phyloP scores from a whole-genome alignment of 169 alveolate genomes.

The Babesia bigemina region DNA sequence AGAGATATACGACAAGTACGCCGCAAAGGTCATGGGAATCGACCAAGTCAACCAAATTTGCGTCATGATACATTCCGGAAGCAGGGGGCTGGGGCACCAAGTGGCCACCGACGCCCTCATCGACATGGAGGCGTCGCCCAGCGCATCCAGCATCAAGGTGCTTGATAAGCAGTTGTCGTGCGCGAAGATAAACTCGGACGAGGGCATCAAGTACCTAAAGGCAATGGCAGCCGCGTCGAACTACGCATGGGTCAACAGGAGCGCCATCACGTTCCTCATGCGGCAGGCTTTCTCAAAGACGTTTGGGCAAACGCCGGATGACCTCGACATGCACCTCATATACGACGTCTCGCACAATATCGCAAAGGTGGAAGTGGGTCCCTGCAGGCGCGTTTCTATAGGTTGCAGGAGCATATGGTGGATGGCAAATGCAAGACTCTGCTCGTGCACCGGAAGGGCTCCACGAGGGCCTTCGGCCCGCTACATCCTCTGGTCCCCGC shows the following conservation, averaged over 20 bases:
- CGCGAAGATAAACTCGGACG: conserved; percentile 79
- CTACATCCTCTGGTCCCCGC: conserved; percentile 86
- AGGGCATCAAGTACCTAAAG: conserved; percentile 83
- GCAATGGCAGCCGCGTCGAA: conserved; percentile 91
- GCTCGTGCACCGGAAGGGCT: conserved; percentile 88
- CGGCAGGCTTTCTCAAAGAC: conserved; percentile 74
- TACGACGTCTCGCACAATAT: conserved; percentile 89
- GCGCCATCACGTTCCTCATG: conserved; percentile 72
- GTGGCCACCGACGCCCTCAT: conserved; percentile 85
- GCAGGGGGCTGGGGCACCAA: conserved; percentile 90
- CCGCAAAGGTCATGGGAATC: conserved; percentile 87
- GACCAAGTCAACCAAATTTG: conserved; percentile 81
- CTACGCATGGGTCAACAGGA: conserved; percentile 90
- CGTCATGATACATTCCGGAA: conserved; percentile 88
- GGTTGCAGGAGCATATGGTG: conserved; percentile 72
- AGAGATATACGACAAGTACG: conserved; percentile 50
- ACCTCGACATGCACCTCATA: conserved; percentile 89
- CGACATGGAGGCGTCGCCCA: conserved; percentile 81
- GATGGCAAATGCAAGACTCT: conserved; percentile 75
- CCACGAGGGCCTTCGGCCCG: conserved; percentile 90
- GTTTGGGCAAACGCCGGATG: conserved; percentile 83
- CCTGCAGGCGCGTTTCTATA: too few relatives aligned
- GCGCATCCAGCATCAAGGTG: conserved; percentile 62
- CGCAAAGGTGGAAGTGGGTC: conserved; percentile 83
- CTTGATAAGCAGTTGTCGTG: conserved; percentile 88